phyloP scores from a whole-genome alignment of 75 land plant species.

The Isoetes taiwanensis region DNA sequence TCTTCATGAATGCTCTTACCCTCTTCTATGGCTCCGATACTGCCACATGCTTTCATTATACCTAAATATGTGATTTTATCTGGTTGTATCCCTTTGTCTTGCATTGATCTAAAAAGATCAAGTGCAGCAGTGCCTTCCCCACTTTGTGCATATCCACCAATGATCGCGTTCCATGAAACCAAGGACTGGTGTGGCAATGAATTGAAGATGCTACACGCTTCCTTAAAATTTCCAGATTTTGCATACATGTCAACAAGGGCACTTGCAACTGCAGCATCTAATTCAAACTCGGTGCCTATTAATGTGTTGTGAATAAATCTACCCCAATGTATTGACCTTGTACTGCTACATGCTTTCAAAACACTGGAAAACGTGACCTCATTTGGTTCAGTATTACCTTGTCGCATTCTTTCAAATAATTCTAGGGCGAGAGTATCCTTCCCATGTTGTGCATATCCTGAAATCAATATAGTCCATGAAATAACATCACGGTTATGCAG shows the following conservation, averaged over 20 bases:
- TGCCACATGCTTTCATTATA: conserved; percentile 30
- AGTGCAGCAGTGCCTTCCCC: conserved; percentile 26
- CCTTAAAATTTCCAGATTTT: conserved; percentile 15
- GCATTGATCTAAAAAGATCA: conserved; percentile 31
- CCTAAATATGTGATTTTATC: conserved; percentile 46
- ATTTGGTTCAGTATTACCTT: conserved; percentile 18
- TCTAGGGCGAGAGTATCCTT: conserved; percentile 5
- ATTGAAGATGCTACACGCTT: conserved; percentile 1
- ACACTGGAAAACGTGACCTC: conserved; percentile 12
- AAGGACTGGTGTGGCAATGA: background rate
- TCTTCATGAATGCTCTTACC: conserved; percentile 33
- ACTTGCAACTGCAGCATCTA: conserved; percentile 9
- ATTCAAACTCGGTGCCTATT: background rate
- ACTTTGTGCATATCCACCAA: conserved; percentile 38
- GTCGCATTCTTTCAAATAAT: conserved; percentile 27
- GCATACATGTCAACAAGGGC: conserved; percentile 21
- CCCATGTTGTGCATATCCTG: conserved; percentile 21
- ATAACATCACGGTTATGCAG: conserved; percentile 18
- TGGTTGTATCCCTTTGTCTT: conserved; percentile 18
- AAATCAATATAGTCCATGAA: conserved; percentile 32
- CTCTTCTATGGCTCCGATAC: conserved; percentile 22
- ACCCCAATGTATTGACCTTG: conserved; percentile 4
- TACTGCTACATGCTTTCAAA: conserved; percentile 11
- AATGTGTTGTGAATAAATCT: conserved; percentile 11
- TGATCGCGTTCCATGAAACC: conserved; percentile 47